phyloP scores from a whole-genome alignment of 83 land plant genomes.

The Picea abies region DNA sequence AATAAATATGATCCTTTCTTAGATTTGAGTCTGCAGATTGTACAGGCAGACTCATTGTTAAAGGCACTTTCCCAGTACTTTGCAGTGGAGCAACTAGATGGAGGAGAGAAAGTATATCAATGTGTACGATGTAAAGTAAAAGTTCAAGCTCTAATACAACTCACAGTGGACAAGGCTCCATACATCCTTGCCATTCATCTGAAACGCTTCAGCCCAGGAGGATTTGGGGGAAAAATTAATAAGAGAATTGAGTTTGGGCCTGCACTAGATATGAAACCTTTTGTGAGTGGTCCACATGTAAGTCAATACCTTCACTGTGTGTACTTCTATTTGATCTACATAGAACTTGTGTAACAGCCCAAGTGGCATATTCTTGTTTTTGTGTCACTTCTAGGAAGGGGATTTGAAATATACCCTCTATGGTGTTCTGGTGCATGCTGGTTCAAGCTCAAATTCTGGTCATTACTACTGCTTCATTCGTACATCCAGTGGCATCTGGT shows the following conservation, averaged over 20 bases:
- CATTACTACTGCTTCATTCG: conserved; percentile 91
- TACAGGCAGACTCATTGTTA: conserved; percentile 70
- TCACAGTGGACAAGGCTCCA: conserved; percentile 85
- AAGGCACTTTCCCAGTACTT: conserved; percentile 83
- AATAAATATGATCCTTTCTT: conserved; percentile 90
- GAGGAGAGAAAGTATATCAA: conserved; percentile 82
- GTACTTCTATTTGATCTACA: not conserved
- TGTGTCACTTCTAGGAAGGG: conserved; percentile 46
- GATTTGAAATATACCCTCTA: conserved; percentile 73
- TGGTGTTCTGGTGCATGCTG: conserved; percentile 91
- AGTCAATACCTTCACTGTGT: conserved; percentile 7
- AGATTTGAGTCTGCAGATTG: conserved; percentile 90
- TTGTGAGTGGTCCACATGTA: conserved; percentile 73
- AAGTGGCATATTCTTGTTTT: conserved; percentile 2
- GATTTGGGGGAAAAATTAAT: conserved; percentile 80
- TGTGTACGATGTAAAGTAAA: conserved; percentile 83
- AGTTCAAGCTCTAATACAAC: conserved; percentile 87
- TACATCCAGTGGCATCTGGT: conserved; percentile 80
- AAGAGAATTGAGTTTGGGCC: conserved; percentile 80
- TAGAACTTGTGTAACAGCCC: not conserved
- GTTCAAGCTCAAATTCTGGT: conserved; percentile 85
- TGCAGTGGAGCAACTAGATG: conserved; percentile 78
- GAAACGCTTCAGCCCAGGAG: conserved; percentile 75
- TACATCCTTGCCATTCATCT: conserved; percentile 87
- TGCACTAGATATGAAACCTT: conserved; percentile 77